Percentiles rank a stretch among this genome's conserved stretches.
phyloP scores from a whole-genome alignment of 2,329 filamentous ascomycete genomes.

The Chrysoporthe austroafricana region DNA sequence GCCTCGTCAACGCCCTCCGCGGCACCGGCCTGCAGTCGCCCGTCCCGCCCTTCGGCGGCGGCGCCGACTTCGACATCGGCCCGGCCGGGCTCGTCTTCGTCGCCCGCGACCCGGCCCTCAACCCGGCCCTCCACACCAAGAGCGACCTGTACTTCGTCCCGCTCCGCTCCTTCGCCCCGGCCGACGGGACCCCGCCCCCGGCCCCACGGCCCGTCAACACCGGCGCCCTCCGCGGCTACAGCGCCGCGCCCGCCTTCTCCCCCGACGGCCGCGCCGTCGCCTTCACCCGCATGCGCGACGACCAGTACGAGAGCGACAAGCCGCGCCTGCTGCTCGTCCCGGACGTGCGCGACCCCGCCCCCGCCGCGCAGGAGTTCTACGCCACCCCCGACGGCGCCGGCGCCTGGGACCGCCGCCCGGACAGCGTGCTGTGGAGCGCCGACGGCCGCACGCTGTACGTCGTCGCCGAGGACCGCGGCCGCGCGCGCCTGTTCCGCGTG shows the following conservation, averaged over 20 bases:
- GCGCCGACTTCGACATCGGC: conserved; percentile 79
- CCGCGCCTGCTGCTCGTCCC: conserved; percentile 68
- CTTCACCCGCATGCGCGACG: conserved; percentile 77
- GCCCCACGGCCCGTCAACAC: conserved; percentile 59
- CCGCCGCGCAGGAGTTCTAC: conserved; percentile 64
- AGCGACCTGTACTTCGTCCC: conserved; percentile 78
- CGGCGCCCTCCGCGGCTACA: conserved; percentile 65
- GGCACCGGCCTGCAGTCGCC: conserved; percentile 66
- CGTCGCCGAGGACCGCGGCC: conserved; percentile 72
- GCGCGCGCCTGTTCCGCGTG: conserved; percentile 64
- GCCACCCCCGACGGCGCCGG: conserved; percentile 65
- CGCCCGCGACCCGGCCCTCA: conserved; percentile 72
- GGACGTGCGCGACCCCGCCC: conserved; percentile 58
- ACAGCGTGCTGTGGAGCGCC: conserved; percentile 59
- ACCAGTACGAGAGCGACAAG: conserved; percentile 82
- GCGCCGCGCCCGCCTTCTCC: conserved; percentile 71
- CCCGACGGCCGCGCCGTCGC: conserved; percentile 71
- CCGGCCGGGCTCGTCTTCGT: conserved; percentile 70
- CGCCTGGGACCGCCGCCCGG: conserved; percentile 62
- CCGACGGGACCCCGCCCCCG: conserved; percentile 53
- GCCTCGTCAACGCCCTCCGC: conserved; percentile 67
- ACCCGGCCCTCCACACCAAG: conserved; percentile 77
- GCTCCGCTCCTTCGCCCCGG: conserved; percentile 62
- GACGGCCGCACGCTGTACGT: conserved; percentile 69
- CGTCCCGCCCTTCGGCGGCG: conserved; percentile 77